Evolutionary conservation across 495 filamentous ascomycete genomes (phyloP), one percentile per base, ranked within the genome.

Genomic region (Viridothelium virens): DNA sequence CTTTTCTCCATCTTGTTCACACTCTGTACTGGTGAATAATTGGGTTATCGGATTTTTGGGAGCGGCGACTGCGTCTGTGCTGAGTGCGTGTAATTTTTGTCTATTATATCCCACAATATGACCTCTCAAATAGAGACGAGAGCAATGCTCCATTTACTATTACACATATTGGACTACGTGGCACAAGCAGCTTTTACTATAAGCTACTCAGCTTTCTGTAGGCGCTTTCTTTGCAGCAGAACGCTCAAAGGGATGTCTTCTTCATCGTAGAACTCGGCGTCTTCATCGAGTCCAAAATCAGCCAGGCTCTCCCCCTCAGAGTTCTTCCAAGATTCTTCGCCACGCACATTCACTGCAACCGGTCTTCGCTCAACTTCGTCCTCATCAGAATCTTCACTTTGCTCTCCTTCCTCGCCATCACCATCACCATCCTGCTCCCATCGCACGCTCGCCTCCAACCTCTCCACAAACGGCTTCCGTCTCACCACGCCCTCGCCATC

Each of bases 201-300:
- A 7, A 44, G 41, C 31, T 59, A 59, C 36, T 63, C 31, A 7
- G 38, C 38, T 16, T 48, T 61, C n/a, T 53, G 25, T 7, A 36
- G 14, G 7, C 36, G 53, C 37, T 59, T 65, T 56, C 68, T 66
- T 37, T 68, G 67, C 7, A 90, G 75, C 31, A 92, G 66, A 72
- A 89, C 86, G 0, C 80, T 88, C 47, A 97, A 73, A 0, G 92
- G 92, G 6, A 96, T 79, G 72, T 96, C 88, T 65, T 95, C 91
- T 66, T 93, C 83, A 67, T 89, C 87, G 66, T 89, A 87, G 66
- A 86, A 87, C 70, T 95, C 90, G 9, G 79, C 84, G 9, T 91
- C 90, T 70, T 91, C 90, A 70, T 96, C 92, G 0, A 96, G 90
- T 1, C 94, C 94, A 74, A 91, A 98, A 73, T 98, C 94, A 53